Conservation (phyloP, 352 stramenopile genomes). For the Phytopythium helicoides region DNA sequence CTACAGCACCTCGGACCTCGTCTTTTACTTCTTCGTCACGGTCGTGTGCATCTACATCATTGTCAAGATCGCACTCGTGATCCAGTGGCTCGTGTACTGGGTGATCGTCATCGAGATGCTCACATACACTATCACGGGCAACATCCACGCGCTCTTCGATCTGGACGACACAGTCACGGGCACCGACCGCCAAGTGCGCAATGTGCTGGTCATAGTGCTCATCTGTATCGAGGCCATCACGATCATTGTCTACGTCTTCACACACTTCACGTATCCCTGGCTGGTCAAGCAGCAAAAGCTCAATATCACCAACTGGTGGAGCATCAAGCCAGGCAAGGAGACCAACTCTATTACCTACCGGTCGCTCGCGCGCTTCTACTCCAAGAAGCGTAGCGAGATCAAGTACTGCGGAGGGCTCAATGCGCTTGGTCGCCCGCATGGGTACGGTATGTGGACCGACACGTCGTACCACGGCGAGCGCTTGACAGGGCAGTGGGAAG, state of each 20-base stretch:
- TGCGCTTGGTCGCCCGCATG: constrained; percentile 49
- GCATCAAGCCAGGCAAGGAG: constrained; percentile 33
- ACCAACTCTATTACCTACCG: constrained; percentile 53
- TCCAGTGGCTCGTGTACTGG: constrained; percentile 86
- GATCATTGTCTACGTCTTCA: constrained; percentile 53
- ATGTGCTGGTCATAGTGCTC: constrained; percentile 33
- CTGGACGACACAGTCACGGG: constrained; percentile 28
- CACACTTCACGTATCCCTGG: constrained; percentile 65
- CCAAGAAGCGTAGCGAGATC: constrained; percentile 39
- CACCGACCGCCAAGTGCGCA: constrained; percentile 22
- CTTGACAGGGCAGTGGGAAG: constrained; percentile 62
- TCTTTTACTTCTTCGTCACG: constrained; percentile 53
- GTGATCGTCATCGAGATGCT: constrained; percentile 64
- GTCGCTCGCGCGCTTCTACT: constrained; percentile 44
- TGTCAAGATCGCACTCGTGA: constrained; percentile 65
- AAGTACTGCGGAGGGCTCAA: constrained; percentile 71
- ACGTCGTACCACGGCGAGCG: constrained; percentile 70
- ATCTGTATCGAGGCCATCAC: constrained; percentile 39
- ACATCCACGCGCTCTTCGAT: constrained; percentile 52
- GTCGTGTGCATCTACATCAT: constrained; percentile 61
- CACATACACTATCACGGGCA: constrained; percentile 45
- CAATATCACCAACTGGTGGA: constrained; percentile 45
- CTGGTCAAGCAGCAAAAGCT: constrained; percentile 47
- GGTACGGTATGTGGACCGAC: constrained; percentile 70
- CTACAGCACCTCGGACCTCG: constrained; percentile 26